Percentiles rank a stretch among this genome's conserved stretches.
These are phyloP conservation scores for Penstemon newberryi DNA, from an alignment of 257 asterid species.

Conservation along the genomic window DNA sequence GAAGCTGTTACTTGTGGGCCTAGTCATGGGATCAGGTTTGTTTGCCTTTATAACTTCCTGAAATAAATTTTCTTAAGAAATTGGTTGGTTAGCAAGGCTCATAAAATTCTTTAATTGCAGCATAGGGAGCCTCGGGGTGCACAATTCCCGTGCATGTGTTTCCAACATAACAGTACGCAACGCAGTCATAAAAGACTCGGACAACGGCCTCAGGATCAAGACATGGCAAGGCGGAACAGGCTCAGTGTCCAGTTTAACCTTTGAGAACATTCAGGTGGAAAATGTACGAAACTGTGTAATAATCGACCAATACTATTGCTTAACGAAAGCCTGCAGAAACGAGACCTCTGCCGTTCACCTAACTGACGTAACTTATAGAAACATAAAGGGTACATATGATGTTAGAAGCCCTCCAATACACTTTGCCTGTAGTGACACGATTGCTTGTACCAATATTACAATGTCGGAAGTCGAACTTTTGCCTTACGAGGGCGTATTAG, in stretches of 20 bases:
- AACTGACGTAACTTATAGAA: constrained; percentile 54
- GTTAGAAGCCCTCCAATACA: constrained; percentile 86
- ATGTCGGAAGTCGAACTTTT: constrained; percentile 94
- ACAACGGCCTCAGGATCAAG: constrained; percentile 83
- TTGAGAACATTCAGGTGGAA: constrained; percentile 88
- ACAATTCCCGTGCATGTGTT: constrained; percentile 79
- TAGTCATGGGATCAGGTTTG: constrained; percentile 94
- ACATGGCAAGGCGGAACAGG: constrained; percentile 99
- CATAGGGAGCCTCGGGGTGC: constrained; percentile 91
- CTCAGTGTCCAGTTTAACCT: constrained; percentile 65
- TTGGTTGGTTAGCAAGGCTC: not conserved
- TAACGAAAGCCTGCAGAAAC: constrained; percentile 69
- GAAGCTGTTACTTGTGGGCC: constrained; percentile 93
- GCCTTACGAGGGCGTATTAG: constrained; percentile 73
- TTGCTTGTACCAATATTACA: constrained; percentile 87
- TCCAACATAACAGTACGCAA: constrained; percentile 79
- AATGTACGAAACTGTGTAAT: constrained; percentile 82
- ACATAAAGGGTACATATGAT: constrained; percentile 93
- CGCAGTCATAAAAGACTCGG: constrained; percentile 65
- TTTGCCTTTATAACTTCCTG: not conserved
- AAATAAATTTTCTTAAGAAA: not conserved
- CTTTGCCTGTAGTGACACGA: constrained; percentile 85
- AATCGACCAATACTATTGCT: constrained; percentile 90
- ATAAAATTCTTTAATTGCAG: constrained; percentile 36
- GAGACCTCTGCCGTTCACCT: constrained; percentile 82